Percentiles rank a stretch among this genome's conserved stretches.
Conservation (phyloP, 441 rosid genomes). For the Erodium moschatum region DNA sequence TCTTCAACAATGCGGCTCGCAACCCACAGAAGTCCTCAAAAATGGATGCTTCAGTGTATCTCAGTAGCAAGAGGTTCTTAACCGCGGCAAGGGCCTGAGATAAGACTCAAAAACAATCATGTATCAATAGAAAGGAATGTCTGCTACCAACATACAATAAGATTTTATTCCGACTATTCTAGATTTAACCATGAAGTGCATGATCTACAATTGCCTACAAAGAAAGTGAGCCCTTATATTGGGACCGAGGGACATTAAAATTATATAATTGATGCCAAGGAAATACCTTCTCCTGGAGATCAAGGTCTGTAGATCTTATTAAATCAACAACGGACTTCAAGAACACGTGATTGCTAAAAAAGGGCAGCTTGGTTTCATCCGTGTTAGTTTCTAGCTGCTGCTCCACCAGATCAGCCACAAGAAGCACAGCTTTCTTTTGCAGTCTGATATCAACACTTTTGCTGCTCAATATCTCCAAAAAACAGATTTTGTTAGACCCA, state of each 20-base stretch:
- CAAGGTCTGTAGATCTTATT: slow-evolving; percentile 49
- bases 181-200: too few species aligned
- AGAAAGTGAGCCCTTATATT: too few species aligned
- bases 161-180: too few species aligned
- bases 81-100: slow-evolving; percentile 66
- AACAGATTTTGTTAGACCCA: neutral
- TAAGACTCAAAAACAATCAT: neutral
- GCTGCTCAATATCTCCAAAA: slow-evolving; percentile 58
- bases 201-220: neutral
- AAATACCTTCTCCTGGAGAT: slow-evolving; percentile 85
- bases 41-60: slow-evolving; percentile 42
- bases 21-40: slow-evolving; percentile 63
- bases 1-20: slow-evolving; percentile 48
- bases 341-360: slow-evolving; percentile 46
- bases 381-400: slow-evolving; percentile 38
- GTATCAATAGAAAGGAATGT: slow-evolving; percentile 7
- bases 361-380: slow-evolving; percentile 35
- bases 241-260: neutral
- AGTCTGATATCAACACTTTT: slow-evolving; percentile 52
- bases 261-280: neutral
- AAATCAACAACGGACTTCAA: slow-evolving; percentile 73
- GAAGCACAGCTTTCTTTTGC: slow-evolving; percentile 58
- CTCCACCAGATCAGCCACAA: slow-evolving; percentile 68
- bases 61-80: slow-evolving; percentile 60
- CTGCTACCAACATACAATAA: too few species aligned